Evolutionary conservation across 2,329 filamentous ascomycete genomes (phyloP).

Genomic region (Thielaviopsis euricoi): DNA sequence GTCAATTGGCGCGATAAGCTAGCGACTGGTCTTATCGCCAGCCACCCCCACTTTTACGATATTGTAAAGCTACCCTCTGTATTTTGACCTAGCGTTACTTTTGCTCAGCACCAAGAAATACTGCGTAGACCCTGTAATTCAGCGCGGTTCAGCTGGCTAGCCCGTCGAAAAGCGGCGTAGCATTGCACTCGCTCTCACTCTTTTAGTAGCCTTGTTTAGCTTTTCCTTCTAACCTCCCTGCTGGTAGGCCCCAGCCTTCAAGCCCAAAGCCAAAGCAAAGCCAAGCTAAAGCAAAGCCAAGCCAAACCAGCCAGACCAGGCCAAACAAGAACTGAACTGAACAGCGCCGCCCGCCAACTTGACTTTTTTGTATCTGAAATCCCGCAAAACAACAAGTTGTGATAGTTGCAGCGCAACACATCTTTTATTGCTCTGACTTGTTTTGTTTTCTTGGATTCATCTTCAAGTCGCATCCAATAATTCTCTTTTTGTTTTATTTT

Average conservation of each 20-base stretch:
- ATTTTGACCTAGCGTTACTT: no score
- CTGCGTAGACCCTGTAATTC: not conserved
- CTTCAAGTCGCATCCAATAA: not conserved
- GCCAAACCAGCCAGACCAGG: no score
- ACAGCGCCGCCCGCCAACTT: not conserved
- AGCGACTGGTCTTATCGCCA: not conserved
- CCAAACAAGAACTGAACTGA: not conserved
- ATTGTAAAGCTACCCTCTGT: not conserved
- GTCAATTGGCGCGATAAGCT: not conserved
- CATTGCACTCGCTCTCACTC: not conserved
- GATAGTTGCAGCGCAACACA: not conserved
- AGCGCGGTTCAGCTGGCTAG: not conserved
- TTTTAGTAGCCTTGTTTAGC: not conserved
- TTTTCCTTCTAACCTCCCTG: not conserved
- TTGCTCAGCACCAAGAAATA: no score
- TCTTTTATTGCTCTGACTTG: not conserved
- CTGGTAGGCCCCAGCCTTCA: not conserved
- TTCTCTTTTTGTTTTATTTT: not conserved
- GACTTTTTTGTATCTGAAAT: not conserved
- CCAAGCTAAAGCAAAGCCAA: not conserved
- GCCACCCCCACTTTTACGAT: slow-evolving; percentile 5
- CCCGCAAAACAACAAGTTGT: not conserved
- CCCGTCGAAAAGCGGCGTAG: not conserved
- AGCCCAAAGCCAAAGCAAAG: not conserved
- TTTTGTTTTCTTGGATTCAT: not conserved